These are phyloP conservation scores for Fomitopsis schrenkii DNA, from an alignment of 1,284 basidiomycete species.

Conservation along the genomic window DNA sequence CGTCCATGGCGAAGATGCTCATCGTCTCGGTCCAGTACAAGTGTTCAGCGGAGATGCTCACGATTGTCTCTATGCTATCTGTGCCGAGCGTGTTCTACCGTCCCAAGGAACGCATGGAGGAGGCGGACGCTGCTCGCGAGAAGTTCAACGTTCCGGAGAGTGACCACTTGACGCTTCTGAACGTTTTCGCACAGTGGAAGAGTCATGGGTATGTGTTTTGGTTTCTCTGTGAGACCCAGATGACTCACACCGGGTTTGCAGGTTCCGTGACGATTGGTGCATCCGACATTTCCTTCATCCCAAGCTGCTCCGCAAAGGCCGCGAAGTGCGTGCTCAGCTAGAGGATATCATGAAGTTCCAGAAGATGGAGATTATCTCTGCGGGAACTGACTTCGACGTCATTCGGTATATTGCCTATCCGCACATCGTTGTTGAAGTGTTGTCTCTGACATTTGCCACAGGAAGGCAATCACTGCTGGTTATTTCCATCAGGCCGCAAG, in stretches of 20 bases:
- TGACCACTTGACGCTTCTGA: conserved; percentile 93
- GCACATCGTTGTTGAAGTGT: background rate
- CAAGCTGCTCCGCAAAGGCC: conserved; percentile 90
- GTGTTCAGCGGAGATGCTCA: conserved; percentile 94
- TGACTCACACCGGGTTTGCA: conserved; percentile 25
- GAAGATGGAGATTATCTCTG: conserved; percentile 88
- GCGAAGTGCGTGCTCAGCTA: conserved; percentile 94
- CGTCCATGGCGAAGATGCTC: conserved; percentile 97
- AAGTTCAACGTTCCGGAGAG: conserved; percentile 99
- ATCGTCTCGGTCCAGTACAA: conserved; percentile 92
- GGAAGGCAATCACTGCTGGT: conserved; percentile 96
- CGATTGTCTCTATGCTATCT: conserved; percentile 98
- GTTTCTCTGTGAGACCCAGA: background rate
- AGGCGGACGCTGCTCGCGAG: conserved; percentile 93
- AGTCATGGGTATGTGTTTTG: conserved; percentile 68
- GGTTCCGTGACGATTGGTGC: conserved; percentile 91
- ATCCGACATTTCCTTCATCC: conserved; percentile 95
- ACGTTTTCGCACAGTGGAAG: conserved; percentile 99
- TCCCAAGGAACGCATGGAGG: conserved; percentile 93
- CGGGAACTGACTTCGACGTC: conserved; percentile 94
- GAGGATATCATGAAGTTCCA: conserved; percentile 99
- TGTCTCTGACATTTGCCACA: conserved; percentile 26
- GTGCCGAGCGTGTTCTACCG: conserved; percentile 97
- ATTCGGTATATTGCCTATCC: conserved; percentile 55
- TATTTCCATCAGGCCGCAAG: conserved; percentile 99